Evolutionary conservation across 345 rosid genomes (phyloP).

Genomic region (Reutealis trisperma): DNA sequence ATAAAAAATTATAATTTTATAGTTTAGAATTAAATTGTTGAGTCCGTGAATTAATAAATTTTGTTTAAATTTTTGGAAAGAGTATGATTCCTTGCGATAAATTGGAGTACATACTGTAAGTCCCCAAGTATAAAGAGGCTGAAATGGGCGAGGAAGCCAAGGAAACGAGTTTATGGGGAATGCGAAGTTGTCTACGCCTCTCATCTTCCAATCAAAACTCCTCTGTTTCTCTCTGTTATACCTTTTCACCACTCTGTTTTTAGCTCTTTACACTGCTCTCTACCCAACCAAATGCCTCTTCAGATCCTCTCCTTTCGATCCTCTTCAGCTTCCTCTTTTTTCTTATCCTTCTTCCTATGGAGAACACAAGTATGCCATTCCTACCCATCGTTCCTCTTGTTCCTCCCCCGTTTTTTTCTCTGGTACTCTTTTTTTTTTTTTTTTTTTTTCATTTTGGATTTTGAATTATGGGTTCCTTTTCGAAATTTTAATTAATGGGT

Average conservation of each 20-base stretch:
- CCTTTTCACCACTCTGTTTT: conserved; percentile 54
- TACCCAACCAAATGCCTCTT: conserved; percentile 62
- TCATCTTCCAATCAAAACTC: conserved; percentile 64
- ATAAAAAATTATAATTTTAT: too few species aligned
- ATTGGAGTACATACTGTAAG: neutral
- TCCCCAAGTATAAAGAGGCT: neutral
- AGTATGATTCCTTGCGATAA: neutral
- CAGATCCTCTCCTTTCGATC: conserved; percentile 74
- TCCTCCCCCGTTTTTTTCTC: conserved; percentile 69
- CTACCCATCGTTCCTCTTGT: conserved; percentile 66
- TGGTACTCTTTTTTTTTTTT: conserved; percentile 34
- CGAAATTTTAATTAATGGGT: conserved; percentile 10
- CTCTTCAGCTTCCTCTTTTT: conserved; percentile 63
- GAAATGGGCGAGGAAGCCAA: conserved; percentile 7
- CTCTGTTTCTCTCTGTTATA: conserved; percentile 82
- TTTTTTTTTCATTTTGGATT: neutral
- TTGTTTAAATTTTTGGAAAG: too few species aligned
- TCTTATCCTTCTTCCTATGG: conserved; percentile 78
- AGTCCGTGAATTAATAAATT: too few species aligned
- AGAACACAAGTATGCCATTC: conserved; percentile 78
- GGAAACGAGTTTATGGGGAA: conserved; percentile 19
- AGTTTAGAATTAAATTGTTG: too few species aligned
- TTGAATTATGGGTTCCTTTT: neutral
- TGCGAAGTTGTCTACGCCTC: conserved; percentile 36
- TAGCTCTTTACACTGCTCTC: conserved; percentile 51